Evolutionary conservation across 768 basidiomycete genomes (phyloP).

Genomic region (Mycena galopus): DNA sequence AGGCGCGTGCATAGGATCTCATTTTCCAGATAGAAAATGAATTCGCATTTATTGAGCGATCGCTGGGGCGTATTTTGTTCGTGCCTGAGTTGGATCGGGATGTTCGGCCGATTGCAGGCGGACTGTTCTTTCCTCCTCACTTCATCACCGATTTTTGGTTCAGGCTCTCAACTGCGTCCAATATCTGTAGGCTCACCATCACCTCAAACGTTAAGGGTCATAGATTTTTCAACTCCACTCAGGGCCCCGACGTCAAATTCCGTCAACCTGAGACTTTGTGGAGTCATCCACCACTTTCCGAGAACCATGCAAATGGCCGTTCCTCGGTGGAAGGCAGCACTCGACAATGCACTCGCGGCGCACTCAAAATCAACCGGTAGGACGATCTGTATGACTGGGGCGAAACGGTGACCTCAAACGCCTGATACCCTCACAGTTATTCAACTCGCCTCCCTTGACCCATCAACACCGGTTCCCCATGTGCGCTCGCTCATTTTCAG

Average conservation of each 20-base stretch:
- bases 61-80: no score
- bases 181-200: no score
- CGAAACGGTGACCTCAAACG: background rate
- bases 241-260: conserved; percentile 1
- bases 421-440: conserved; percentile 55
- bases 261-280: conserved; percentile 24
- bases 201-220: no score
- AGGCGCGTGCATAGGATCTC: no score
- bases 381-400: conserved; percentile 43
- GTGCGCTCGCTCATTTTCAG: conserved; percentile 79
- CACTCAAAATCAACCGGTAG: conserved; percentile 56
- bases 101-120: no score
- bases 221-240: no score
- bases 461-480: conserved; percentile 57
- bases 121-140: no score
- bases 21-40: no score
- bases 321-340: conserved; percentile 63
- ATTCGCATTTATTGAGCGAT: no score
- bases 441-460: conserved; percentile 72
- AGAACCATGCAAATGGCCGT: conserved; percentile 34
- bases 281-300: conserved; percentile 1
- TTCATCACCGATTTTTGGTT: no score
- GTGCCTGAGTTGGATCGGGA: no score
- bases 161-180: no score
- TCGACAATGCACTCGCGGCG: conserved; percentile 57